Evolutionary conservation across 2,329 filamentous ascomycete genomes (phyloP).

Genomic region (Penicillium janthinellum): DNA sequence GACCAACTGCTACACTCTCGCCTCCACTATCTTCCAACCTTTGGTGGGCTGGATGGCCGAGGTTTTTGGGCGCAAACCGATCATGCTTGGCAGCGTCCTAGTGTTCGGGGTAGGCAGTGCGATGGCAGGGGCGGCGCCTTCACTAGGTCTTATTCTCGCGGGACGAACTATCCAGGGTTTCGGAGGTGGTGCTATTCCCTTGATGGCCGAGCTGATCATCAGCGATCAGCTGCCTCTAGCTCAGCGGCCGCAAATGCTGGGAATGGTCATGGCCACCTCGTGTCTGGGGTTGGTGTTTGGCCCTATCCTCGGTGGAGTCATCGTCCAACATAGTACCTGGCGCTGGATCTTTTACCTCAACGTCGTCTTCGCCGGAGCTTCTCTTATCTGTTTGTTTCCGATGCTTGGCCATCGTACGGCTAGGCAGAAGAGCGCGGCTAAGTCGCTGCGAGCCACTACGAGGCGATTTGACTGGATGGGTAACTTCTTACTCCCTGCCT

Average conservation of each 20-base stretch:
- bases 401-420: neutral
- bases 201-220: conserved; percentile 33
- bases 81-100: conserved; percentile 42
- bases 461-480: conserved; percentile 4
- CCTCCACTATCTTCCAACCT: conserved; percentile 8
- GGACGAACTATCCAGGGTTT: neutral
- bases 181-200: neutral
- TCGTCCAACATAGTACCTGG: conserved; percentile 26
- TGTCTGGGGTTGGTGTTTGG: conserved; percentile 27
- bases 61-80: conserved; percentile 46
- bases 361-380: conserved; percentile 15
- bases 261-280: conserved; percentile 25
- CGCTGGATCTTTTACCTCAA: conserved; percentile 36
- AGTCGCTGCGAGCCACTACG: neutral
- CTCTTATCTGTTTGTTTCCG: neutral
- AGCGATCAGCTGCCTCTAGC: conserved; percentile 40
- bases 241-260: conserved; percentile 28
- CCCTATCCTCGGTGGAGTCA: conserved; percentile 32
- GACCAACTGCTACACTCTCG: conserved; percentile 10
- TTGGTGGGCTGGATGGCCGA: conserved; percentile 12
- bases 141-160: neutral
- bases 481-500: conserved; percentile 9
- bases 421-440: neutral
- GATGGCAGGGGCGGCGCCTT: conserved; percentile 18
- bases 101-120: conserved; percentile 48